phyloP scores from a whole-genome alignment of 352 stramenopile genomes.

The Phytophthora idaei region DNA sequence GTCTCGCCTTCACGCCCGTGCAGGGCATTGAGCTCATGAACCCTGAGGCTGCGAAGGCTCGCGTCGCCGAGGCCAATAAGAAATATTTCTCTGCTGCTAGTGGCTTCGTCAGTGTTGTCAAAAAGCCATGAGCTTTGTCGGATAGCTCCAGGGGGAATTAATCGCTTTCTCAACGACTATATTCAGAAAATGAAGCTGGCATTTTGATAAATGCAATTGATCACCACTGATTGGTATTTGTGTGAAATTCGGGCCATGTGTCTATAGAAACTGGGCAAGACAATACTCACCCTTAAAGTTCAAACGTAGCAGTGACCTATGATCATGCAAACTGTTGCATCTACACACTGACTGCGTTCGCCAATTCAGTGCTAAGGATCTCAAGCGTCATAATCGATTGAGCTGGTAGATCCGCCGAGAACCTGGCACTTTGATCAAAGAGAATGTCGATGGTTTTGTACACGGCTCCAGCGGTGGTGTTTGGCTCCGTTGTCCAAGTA shows the following conservation, averaged over 20 bases:
- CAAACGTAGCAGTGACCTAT: too few relatives aligned
- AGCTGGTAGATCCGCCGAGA: conserved; percentile 11
- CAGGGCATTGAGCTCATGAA: conserved; percentile 98
- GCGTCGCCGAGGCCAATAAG: conserved; percentile 94
- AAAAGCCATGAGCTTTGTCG: conserved; percentile 51
- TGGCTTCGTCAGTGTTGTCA: conserved; percentile 96
- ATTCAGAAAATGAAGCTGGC: not conserved
- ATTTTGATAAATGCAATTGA: not conserved
- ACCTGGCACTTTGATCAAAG: conserved; percentile 15
- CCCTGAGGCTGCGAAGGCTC: conserved; percentile 93
- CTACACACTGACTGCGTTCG: not conserved
- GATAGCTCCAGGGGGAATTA: not conserved
- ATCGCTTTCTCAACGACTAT: conserved; percentile 1
- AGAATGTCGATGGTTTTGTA: conserved; percentile 21
- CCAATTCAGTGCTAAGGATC: conserved; percentile 11
- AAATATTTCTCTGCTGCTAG: conserved; percentile 97
- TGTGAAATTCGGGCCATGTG: too few relatives aligned
- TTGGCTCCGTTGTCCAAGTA: conserved; percentile 18
- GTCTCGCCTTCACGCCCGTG: conserved; percentile 97
- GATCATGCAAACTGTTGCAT: too few relatives aligned
- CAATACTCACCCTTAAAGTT: not conserved
- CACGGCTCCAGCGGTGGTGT: conserved; percentile 5
- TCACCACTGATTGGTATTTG: too few relatives aligned
- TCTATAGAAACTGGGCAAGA: not conserved
- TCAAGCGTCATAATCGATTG: conserved; percentile 18